Percentiles rank a stretch among this genome's conserved stretches.
phyloP scores from a whole-genome alignment of 1,284 basidiomycete genomes.

The Cutaneotrichosporon cyanovorans region DNA sequence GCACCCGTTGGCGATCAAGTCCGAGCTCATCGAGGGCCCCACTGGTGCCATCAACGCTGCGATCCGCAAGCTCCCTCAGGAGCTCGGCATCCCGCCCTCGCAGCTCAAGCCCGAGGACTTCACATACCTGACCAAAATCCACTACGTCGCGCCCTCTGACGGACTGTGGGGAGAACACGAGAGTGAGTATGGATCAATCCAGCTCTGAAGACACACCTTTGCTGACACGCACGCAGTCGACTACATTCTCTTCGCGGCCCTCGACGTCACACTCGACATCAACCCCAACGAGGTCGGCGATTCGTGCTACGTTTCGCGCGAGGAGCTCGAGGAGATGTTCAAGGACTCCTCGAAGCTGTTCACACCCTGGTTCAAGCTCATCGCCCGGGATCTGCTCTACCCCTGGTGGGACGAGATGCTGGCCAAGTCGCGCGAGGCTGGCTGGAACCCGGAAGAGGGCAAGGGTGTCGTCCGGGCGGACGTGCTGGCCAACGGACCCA shows the following conservation, averaged over 20 bases:
- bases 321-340: conserved; percentile 86
- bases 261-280: conserved; percentile 73
- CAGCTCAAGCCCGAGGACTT: conserved; percentile 73
- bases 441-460: conserved; percentile 53
- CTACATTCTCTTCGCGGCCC: conserved; percentile 93
- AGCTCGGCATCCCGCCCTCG: conserved; percentile 75
- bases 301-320: conserved; percentile 82
- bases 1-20: conserved; percentile 68
- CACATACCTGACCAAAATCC: conserved; percentile 92
- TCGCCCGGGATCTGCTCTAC: conserved; percentile 92
- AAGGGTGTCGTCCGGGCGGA: conserved; percentile 29
- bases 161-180: conserved; percentile 98
- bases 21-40: conserved; percentile 76
- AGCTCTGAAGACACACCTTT: too few species aligned
- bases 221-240: too few species aligned
- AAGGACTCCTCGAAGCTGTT: conserved; percentile 70
- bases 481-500: conserved; percentile 31
- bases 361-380: conserved; percentile 99
- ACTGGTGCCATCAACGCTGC: conserved; percentile 68
- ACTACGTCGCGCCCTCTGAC: conserved; percentile 90
- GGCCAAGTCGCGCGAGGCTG: conserved; percentile 51
- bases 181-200: conserved; percentile 53
- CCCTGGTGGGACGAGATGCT: conserved; percentile 96
- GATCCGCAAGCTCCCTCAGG: conserved; percentile 90
- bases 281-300: conserved; percentile 91